Evolutionary conservation across 176 grass and related monocot genomes (phyloP), one percentile per base, ranked within the genome.

Genomic region (Miscanthus lutarioriparius): DNA sequence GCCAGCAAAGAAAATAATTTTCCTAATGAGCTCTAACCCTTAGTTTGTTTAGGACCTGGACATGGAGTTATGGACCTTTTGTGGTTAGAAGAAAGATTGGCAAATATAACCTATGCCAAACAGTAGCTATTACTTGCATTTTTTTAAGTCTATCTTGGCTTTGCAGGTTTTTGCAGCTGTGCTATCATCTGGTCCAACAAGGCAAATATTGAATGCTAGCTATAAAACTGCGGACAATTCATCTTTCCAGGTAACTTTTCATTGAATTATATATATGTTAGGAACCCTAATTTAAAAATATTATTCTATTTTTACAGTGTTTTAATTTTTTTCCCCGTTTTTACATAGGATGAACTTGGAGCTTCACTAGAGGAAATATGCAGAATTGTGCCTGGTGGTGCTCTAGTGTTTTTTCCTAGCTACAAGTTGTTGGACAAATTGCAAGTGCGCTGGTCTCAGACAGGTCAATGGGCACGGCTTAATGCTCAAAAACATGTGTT

Each of bases 341-440:
- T 70, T 69, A 64, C 89, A 58, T 84, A 98, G 96, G 96, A 98
- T 82, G 92, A 88, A 90, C 89, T 98, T 88, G 96, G 96, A 84
- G 54, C 81, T 87, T 90, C 96, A 41, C 77, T 98, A 69, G 96
- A 98, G 86, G 92, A 98, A 91, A 98, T 98, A 90, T 95, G 91
- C 71, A 95, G 90, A 68, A 82, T 95, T 71, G 89, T 92, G 22
- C 96, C 96, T 75, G 89, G 92, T 49, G 96, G 96, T 44, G 89
- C 91, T 86, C 91, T 98, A 83, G 96, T 93, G 73, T 98, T 98
- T 69, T 95, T 98, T 38, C 96, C 96, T 74, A 98, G 96, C 82
- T 98, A 95, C 67, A 98, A 98, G 67, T 89, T 98, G 71, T 78
- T 98, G 80, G 96, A 98, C 37, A 98, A 95, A 82, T 43, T 98